Evolutionary conservation across 2,329 filamentous ascomycete genomes (phyloP).

Genomic region (Nannizzia gypsea): DNA sequence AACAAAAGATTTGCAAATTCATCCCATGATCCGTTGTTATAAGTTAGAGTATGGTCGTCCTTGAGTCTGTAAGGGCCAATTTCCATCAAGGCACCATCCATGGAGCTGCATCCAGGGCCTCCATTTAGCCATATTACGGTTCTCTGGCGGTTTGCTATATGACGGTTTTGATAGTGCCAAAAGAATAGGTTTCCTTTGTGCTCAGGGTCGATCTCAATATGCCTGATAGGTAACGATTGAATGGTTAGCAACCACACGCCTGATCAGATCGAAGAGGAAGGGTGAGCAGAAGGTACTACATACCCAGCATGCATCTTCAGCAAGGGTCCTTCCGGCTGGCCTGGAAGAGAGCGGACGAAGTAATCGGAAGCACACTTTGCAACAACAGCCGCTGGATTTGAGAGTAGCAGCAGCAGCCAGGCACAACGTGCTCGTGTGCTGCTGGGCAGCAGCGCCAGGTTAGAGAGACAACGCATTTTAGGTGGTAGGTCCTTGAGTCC

Average conservation of each 20-base stretch:
- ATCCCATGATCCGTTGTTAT: constrained; percentile 95
- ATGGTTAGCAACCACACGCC: not conserved
- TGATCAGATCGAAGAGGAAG: not conserved
- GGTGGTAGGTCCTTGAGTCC: not conserved
- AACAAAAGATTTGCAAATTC: constrained; percentile 96
- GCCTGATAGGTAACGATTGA: constrained; percentile 40
- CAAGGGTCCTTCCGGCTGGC: constrained; percentile 63
- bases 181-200: constrained; percentile 94
- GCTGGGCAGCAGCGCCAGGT: not conserved
- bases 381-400: constrained; percentile 3
- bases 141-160: constrained; percentile 81
- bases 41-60: constrained; percentile 56
- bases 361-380: constrained; percentile 59
- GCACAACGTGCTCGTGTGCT: not conserved
- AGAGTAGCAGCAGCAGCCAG: not conserved
- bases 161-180: constrained; percentile 93
- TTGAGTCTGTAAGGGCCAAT: constrained; percentile 84
- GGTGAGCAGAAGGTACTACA: constrained; percentile 25
- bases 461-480: not conserved
- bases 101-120: constrained; percentile 90
- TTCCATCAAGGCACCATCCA: constrained; percentile 95
- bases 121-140: constrained; percentile 97
- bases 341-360: constrained; percentile 74
- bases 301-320: constrained; percentile 98
- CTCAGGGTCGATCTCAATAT: constrained; percentile 77